Evolutionary conservation across 306 rosid genomes (phyloP).

Genomic region (Cucurbita ficifolia): DNA sequence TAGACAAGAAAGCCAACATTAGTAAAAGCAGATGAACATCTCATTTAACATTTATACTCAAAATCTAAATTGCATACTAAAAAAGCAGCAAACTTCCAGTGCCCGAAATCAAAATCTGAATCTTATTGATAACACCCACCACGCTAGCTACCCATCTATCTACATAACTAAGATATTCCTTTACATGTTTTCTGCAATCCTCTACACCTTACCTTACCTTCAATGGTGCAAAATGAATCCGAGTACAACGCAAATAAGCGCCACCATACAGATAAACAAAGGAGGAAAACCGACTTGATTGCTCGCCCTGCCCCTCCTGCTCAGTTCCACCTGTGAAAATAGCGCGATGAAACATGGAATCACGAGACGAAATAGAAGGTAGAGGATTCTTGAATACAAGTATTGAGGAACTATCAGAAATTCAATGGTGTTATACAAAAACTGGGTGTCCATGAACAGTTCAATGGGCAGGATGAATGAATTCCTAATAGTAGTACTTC

Average conservation of each 20-base stretch:
- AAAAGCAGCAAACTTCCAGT: neutral
- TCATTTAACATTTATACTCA: neutral
- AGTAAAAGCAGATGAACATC: neutral
- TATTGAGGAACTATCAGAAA: neutral
- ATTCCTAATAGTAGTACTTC: neutral
- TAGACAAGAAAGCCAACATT: neutral
- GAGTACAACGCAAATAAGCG: slow-evolving; percentile 38
- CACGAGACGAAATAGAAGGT: neutral
- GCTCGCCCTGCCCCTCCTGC: slow-evolving; percentile 25
- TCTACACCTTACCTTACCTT: slow-evolving; percentile 1
- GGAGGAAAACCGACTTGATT: slow-evolving; percentile 69
- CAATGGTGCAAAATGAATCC: slow-evolving; percentile 52
- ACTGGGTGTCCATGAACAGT: neutral
- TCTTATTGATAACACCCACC: neutral
- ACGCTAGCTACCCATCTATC: neutral
- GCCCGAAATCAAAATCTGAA: neutral
- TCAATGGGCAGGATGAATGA: neutral
- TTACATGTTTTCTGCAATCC: slow-evolving; percentile 1
- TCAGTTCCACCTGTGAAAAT: slow-evolving; percentile 43
- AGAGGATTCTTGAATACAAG: neutral
- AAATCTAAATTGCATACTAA: neutral
- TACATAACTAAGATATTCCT: slow-evolving; percentile 4
- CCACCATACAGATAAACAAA: slow-evolving; percentile 72
- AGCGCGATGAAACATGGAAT: neutral
- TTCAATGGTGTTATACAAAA: neutral